These are phyloP conservation scores for Fusarium sp. DNA, from an alignment of 2,329 filamentous ascomycete species.

Conservation along the genomic window DNA sequence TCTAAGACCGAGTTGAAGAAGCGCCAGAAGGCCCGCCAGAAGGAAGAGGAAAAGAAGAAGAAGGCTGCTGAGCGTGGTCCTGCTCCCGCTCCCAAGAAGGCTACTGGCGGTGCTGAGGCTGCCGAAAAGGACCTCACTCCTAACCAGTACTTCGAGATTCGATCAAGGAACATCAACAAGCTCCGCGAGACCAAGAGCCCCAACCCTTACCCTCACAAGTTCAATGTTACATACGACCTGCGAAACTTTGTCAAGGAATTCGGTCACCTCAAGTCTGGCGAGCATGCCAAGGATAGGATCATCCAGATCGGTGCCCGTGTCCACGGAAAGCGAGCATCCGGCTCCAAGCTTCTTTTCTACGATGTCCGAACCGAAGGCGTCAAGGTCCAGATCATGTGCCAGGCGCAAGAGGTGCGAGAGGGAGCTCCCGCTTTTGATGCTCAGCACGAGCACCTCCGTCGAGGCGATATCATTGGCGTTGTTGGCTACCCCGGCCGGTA, in stretches of 20 bases:
- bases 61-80: constrained; percentile 81
- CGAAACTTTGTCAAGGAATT: constrained; percentile 82
- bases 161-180: constrained; percentile 74
- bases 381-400: constrained; percentile 91
- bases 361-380: constrained; percentile 64
- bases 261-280: constrained; percentile 84
- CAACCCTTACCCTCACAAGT: constrained; percentile 83
- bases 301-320: constrained; percentile 85
- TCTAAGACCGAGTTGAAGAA: constrained; percentile 94
- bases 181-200: constrained; percentile 50
- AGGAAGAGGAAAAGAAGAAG: constrained; percentile 87
- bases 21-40: constrained; percentile 88
- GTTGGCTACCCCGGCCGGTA: constrained; percentile 43
- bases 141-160: constrained; percentile 91
- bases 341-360: constrained; percentile 90
- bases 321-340: constrained; percentile 84
- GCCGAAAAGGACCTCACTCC: constrained; percentile 64
- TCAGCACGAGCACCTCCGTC: constrained; percentile 87
- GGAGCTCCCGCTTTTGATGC: constrained; percentile 75
- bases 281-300: constrained; percentile 77
- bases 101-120: constrained; percentile 64
- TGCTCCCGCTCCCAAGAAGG: constrained; percentile 62
- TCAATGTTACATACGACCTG: constrained; percentile 84
- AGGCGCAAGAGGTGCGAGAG: constrained; percentile 78
- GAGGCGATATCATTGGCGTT: constrained; percentile 88